Base-by-base conservation (phyloP, 306 rosid species). In the Vigna hirtella region DNA sequence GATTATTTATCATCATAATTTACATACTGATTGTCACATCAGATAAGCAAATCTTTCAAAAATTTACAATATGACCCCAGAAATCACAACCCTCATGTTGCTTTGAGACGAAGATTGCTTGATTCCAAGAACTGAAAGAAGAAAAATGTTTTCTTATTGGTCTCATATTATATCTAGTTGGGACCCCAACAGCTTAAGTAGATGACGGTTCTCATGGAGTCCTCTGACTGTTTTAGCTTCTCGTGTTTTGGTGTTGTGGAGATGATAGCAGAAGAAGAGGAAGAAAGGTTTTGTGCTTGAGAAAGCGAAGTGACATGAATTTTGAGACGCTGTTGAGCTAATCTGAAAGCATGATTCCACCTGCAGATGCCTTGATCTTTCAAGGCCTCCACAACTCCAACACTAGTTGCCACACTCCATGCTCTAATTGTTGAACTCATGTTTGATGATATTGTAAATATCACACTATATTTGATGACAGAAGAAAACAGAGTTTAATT, bases 131-230 rank as follows among this genome's bases (percentile, higher is more conserved):
- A 65, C 16, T 14, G 12, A 65, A 17, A 38, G n/a, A 17, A 17
- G 40, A 65, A 38, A 0, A 38, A 36, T 1, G 1, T 28, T 66
- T 38, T 66, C 5, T 18, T 6, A 7, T 11, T 32, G 71, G 36
- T 2, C 10, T 24, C 2, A 8, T 26, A 50, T 9, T 10, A 14
- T 26, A 14, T 26, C 70, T 49, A 80, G 26, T 80, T 84, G 49
- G 85, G 85, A 71, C 84, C 85, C 87, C 87, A 84, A n/a, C 93
- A 92, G 71, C 91, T 90, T 51, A 87, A 72, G 81, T 90, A 92
- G 93, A 92, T 88, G 58, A 89, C 91, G 0, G 79, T 88, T 32
- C 88, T 88, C 0, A 88, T 63, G 3, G 97, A 32, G 3, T 63
- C 68, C 8, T 63, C 26, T 5, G 95, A 83, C 32, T 83, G 82